These are phyloP conservation scores for Coemansia sp. DNA, from an alignment of 192 early-diverging fungal genomes.

Conservation along the genomic window DNA sequence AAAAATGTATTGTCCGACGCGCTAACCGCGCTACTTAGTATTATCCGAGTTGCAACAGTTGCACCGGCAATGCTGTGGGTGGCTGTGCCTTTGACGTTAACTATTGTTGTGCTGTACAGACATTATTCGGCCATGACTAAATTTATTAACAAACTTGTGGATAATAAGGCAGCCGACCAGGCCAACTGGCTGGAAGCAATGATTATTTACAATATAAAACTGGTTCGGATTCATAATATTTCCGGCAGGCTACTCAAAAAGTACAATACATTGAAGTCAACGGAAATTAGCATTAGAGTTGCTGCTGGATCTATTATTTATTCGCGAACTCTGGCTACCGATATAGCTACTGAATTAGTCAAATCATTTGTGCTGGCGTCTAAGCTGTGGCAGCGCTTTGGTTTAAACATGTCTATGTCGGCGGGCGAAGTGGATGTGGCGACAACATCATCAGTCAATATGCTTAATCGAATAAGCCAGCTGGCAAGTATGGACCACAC, in stretches of 20 bases:
- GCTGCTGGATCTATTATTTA: too few relatives aligned
- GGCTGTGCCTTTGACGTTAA: too few relatives aligned
- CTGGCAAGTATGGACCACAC: not conserved
- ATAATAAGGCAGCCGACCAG: too few relatives aligned
- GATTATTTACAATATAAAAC: too few relatives aligned
- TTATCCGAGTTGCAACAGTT: not conserved
- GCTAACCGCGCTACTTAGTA: not conserved
- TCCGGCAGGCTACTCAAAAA: too few relatives aligned
- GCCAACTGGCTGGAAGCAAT: too few relatives aligned
- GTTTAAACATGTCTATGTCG: not conserved
- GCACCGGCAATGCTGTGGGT: not conserved
- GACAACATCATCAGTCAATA: not conserved
- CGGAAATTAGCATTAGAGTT: too few relatives aligned
- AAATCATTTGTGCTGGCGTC: not conserved
- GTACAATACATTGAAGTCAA: too few relatives aligned
- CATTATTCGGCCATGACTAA: not conserved
- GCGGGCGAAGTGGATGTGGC: constrained; percentile 9
- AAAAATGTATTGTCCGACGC: not conserved
- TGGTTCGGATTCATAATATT: too few relatives aligned
- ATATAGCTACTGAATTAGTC: not conserved
- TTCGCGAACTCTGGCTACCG: not conserved
- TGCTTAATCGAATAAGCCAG: not conserved
- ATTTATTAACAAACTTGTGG: too few relatives aligned
- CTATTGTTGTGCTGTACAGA: not conserved
- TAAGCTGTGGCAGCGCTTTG: not conserved